Percentiles rank a stretch among this genome's conserved stretches.
Evolutionary conservation across 2,329 filamentous ascomycete genomes (phyloP).

Genomic region (Fusarium irregulare): DNA sequence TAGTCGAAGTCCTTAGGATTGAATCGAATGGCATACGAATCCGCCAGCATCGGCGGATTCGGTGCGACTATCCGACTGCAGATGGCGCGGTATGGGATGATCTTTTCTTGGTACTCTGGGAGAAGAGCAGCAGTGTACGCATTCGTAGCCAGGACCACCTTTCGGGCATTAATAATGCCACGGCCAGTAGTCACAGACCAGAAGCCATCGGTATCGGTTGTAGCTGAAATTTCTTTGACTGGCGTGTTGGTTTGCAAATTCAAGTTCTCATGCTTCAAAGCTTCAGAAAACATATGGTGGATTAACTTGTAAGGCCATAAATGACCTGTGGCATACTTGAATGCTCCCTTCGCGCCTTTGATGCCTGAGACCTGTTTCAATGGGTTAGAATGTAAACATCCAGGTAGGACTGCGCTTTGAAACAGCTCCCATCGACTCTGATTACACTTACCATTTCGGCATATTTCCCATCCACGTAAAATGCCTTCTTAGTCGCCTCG

Average conservation of each 20-base stretch:
- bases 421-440: no score
- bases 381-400: no score
- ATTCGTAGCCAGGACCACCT: not conserved
- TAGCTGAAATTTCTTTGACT: constrained; percentile 33
- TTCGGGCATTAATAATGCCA: constrained; percentile 57
- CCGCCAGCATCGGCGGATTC: constrained; percentile 32
- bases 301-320: constrained; percentile 52
- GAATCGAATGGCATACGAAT: constrained; percentile 42
- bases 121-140: constrained; percentile 9
- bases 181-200: constrained; percentile 23
- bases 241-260: constrained; percentile 49
- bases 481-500: not conserved
- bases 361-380: no score
- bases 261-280: constrained; percentile 29
- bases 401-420: no score
- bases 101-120: constrained; percentile 63
- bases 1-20: constrained; percentile 53
- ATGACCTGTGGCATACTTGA: constrained; percentile 47
- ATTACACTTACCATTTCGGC: constrained; percentile 35
- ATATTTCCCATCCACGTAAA: constrained; percentile 24
- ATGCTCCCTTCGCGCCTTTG: constrained; percentile 38
- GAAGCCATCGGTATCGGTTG: constrained; percentile 1
- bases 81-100: constrained; percentile 65
- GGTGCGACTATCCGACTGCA: constrained; percentile 48
- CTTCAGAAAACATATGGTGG: constrained; percentile 39